A percentile compares a stretch with the other conserved stretches of the same genome.
Evolutionary conservation across 2,329 filamentous ascomycete species (phyloP).

Genomic region (Epichloe typhina): DNA sequence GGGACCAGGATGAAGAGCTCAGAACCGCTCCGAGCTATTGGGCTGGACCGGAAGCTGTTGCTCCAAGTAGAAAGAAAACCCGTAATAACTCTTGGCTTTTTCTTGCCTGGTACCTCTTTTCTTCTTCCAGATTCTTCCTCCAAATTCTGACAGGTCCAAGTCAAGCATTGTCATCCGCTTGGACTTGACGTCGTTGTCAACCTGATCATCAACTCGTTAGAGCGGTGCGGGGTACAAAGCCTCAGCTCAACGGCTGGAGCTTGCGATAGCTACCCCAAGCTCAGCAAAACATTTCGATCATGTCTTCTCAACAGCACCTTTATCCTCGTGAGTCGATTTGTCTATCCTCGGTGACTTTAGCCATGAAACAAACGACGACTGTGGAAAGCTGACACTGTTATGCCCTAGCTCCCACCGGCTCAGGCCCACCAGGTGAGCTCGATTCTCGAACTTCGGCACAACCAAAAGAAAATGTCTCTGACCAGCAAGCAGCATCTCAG

Average conservation of each 20-base stretch:
- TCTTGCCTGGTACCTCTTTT: too few species aligned
- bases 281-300: constrained; percentile 9
- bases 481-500: constrained; percentile 4
- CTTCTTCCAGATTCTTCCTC: too few species aligned
- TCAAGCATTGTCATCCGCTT: background rate
- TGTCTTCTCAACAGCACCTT: constrained; percentile 29
- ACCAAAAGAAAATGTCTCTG: background rate
- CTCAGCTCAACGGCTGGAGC: background rate
- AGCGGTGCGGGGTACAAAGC: background rate
- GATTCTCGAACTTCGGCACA: background rate
- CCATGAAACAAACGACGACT: background rate
- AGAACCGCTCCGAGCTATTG: too few species aligned
- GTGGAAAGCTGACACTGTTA: background rate
- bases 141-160: too few species aligned
- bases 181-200: background rate
- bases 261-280: background rate
- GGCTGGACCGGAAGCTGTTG: too few species aligned
- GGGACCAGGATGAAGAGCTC: too few species aligned
- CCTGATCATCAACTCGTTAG: background rate
- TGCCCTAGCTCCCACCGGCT: constrained; percentile 5
- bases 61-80: too few species aligned
- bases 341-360: background rate
- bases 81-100: too few species aligned
- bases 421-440: constrained; percentile 13
- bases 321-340: constrained; percentile 31